A percentile compares a stretch with the other conserved stretches of the same genome.
phyloP scores from a whole-genome alignment of 2,329 filamentous ascomycete genomes.

The Colletotrichum tabaci region DNA sequence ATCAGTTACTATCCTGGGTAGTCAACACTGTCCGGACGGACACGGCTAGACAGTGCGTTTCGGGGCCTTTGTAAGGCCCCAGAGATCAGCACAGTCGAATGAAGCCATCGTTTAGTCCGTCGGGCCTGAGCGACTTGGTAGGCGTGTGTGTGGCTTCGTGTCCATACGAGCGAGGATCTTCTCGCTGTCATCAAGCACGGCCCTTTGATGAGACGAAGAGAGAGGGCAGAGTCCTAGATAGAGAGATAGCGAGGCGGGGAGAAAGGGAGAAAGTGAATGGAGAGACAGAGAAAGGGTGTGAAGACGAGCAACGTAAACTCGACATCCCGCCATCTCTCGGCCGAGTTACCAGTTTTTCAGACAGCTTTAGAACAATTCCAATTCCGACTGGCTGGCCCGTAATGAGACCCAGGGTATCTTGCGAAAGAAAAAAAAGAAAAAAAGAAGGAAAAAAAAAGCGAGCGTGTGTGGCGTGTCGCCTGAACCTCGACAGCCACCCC shows the following conservation, averaged over 20 bases:
- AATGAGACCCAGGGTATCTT: not conserved
- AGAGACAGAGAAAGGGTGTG: too few species aligned
- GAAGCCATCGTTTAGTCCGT: constrained; percentile 9
- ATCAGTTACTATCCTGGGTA: not conserved
- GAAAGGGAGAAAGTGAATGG: too few species aligned
- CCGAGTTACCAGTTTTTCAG: not conserved
- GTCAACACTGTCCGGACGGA: constrained; percentile 17
- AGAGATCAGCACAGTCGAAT: constrained; percentile 22
- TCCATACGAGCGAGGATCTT: not conserved
- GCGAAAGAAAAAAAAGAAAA: too few species aligned
- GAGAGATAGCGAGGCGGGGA: too few species aligned
- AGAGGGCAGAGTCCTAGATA: too few species aligned
- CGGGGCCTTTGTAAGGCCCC: constrained; percentile 16
- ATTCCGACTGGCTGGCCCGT: constrained; percentile 16
- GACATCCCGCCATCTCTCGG: not conserved
- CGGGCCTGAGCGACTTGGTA: constrained; percentile 20
- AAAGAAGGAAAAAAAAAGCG: not conserved
- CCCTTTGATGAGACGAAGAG: not conserved
- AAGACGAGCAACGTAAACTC: not conserved
- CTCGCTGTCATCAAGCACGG: not conserved
- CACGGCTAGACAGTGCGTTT: constrained; percentile 26
- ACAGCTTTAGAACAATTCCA: not conserved
- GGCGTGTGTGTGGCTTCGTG: not conserved
- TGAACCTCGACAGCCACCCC: constrained; percentile 5
- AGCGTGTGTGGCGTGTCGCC: not conserved